Evolutionary conservation across 768 basidiomycete genomes (phyloP), one percentile per base, ranked within the genome.

Genomic region (Tephrocybe sp.): DNA sequence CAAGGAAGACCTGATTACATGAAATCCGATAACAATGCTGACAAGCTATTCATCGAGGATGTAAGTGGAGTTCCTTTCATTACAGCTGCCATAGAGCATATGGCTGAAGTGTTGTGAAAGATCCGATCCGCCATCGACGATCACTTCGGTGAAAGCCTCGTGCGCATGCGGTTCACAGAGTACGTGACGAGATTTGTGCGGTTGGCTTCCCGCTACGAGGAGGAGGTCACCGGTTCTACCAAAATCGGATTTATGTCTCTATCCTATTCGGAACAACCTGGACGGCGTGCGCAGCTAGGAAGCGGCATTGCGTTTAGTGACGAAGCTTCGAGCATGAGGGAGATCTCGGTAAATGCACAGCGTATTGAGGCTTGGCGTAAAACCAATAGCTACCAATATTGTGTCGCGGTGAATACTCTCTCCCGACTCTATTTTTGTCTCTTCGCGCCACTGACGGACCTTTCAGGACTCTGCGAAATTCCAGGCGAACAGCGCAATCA

Each of bases 331-430:
- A 82, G 82, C 37, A 59, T 75, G 51, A 81, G 79, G 54, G 96
- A 99, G 63, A 72, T 97, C 46, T 73, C 76, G 34, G 73, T 76
- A 26, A 93, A 94, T 57, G 83, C 86, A 1, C 82, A 84, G 58
- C 80, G 96, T 28, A 92, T 98, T 31, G 97, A 98, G 61, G 95
- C 87, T 7, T 99, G 96, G 96, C 74, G 89, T 54, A 79, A 80
- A 62, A 96, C 91, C 4, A 83, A 81, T 54, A 84, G 81, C 46
- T 97, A 98, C 66, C 77, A 80, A 47, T 79, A 89, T 53, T 87
- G 74, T 58, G 77, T 83, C 47, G 69, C 72, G 67, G 95, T 95
- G 56, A 51, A 27, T 25, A 25, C 47, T 62, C 2, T n/a, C 28
- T 47, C 21, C 36, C 19, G 47, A 12, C 13, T 8, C 32, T 22